phyloP scores from a whole-genome alignment of 2,329 filamentous ascomycete genomes.

The Pyricularia sp. region DNA sequence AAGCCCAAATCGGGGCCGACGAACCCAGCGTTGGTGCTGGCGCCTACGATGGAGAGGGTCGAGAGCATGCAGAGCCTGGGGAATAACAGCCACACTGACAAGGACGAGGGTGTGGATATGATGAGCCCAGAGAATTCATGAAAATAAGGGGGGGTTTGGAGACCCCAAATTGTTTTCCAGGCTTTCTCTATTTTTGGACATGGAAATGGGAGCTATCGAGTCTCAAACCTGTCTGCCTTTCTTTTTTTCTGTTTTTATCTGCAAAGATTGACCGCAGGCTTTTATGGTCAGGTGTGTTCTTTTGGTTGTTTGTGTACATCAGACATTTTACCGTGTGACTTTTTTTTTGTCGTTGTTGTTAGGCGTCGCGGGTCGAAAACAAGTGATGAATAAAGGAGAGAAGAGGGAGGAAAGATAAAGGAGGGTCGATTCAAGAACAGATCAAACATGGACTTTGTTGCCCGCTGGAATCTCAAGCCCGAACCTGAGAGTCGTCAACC shows the following conservation, averaged over 20 bases:
- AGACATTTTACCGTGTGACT: not conserved
- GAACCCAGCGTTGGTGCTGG: conserved; percentile 25
- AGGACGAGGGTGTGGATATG: conserved; percentile 63
- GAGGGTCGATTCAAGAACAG: not conserved
- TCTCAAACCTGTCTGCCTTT: not conserved
- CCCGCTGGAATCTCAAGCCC: not conserved
- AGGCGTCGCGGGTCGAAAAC: not conserved
- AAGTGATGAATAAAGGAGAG: not conserved
- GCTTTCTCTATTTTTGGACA: not conserved
- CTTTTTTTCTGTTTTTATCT: conserved; percentile 4
- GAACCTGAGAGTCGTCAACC: not conserved
- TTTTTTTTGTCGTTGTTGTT: not conserved
- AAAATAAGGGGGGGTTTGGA: not conserved
- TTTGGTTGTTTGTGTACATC: not conserved
- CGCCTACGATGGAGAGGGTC: conserved; percentile 46
- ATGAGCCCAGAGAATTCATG: conserved; percentile 71
- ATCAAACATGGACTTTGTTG: not conserved
- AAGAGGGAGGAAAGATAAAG: not conserved
- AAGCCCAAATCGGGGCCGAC: conserved; percentile 31
- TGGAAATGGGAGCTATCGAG: not conserved
- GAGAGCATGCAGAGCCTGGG: conserved; percentile 49
- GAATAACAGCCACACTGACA: conserved; percentile 56
- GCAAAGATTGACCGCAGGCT: not conserved
- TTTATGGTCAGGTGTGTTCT: not conserved
- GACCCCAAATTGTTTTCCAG: not conserved